phyloP scores from a whole-genome alignment of 345 rosid species.

The Populus ilicifolia region DNA sequence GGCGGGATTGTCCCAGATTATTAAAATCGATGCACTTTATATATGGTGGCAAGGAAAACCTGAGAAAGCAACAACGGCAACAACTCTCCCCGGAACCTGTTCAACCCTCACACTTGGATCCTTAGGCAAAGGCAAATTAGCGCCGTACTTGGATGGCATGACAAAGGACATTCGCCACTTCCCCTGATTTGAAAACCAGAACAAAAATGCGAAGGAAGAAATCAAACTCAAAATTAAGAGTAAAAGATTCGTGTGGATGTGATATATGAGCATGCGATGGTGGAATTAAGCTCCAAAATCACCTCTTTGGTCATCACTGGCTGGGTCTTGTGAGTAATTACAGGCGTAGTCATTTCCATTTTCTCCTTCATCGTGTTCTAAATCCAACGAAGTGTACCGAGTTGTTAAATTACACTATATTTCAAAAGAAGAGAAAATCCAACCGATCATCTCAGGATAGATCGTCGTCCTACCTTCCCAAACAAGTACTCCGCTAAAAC shows the following conservation, averaged over 20 bases:
- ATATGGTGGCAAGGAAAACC: slow-evolving; percentile 36
- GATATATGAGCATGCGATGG: no score
- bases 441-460: neutral
- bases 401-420: slow-evolving; percentile 6
- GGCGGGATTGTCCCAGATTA: neutral
- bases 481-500: slow-evolving; percentile 86
- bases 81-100: slow-evolving; percentile 64
- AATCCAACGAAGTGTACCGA: neutral
- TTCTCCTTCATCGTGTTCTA: slow-evolving; percentile 60
- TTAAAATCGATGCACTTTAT: neutral
- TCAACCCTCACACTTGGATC: slow-evolving; percentile 68
- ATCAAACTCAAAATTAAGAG: no score
- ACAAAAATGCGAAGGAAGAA: no score
- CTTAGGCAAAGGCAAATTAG: slow-evolving; percentile 64
- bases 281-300: neutral
- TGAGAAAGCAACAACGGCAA: slow-evolving; percentile 80
- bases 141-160: slow-evolving; percentile 83
- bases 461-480: slow-evolving; percentile 52
- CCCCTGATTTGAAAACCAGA: slow-evolving; percentile 31
- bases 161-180: slow-evolving; percentile 92
- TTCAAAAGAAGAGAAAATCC: no score
- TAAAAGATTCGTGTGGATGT: no score
- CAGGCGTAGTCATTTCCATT: slow-evolving; percentile 97
- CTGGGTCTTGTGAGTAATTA: slow-evolving; percentile 53
- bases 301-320: slow-evolving; percentile 81